These are phyloP conservation scores for Larix kaempferi DNA, from an alignment of 75 land plant species.

Conservation along the genomic window DNA sequence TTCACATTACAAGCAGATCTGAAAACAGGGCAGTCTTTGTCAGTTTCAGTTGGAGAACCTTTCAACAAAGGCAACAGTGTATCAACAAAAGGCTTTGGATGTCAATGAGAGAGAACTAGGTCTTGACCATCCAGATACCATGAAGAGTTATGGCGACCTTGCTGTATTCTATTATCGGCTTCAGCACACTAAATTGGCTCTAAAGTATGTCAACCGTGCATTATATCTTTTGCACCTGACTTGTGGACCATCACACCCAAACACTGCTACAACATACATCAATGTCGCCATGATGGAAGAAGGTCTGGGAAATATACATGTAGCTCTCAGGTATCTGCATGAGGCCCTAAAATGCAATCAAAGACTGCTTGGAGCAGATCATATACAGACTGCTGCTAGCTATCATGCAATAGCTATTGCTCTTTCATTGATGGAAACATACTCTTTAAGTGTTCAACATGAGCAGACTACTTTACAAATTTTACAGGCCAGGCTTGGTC, in stretches of 20 bases:
- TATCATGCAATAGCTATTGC: constrained; percentile 99
- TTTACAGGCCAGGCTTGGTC: constrained; percentile 82
- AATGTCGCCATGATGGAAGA: constrained; percentile 99
- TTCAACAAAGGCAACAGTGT: constrained; percentile 99
- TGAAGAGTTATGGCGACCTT: constrained; percentile 99
- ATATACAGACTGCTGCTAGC: constrained; percentile 99
- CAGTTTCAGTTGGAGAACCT: no score
- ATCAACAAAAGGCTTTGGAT: constrained; percentile 98
- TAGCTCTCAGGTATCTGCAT: constrained; percentile 91
- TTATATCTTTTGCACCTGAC: constrained; percentile 83
- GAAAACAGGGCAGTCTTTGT: no score
- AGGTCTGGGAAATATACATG: constrained; percentile 92
- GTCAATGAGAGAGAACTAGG: constrained; percentile 99
- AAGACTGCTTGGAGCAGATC: constrained; percentile 88
- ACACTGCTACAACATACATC: constrained; percentile 96
- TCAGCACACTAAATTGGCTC: constrained; percentile 91
- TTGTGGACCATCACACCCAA: constrained; percentile 95
- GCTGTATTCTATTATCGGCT: constrained; percentile 97
- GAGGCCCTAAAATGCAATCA: constrained; percentile 95
- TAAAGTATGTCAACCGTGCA: constrained; percentile 97
- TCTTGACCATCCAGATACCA: constrained; percentile 97
- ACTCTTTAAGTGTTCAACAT: constrained; percentile 93
- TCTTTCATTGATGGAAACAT: constrained; percentile 96
- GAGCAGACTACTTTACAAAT: constrained; percentile 92
- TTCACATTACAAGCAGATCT: no score